These are phyloP conservation scores for Acarospora socialis DNA, from an alignment of 2,329 filamentous ascomycete species.

Conservation along the genomic window DNA sequence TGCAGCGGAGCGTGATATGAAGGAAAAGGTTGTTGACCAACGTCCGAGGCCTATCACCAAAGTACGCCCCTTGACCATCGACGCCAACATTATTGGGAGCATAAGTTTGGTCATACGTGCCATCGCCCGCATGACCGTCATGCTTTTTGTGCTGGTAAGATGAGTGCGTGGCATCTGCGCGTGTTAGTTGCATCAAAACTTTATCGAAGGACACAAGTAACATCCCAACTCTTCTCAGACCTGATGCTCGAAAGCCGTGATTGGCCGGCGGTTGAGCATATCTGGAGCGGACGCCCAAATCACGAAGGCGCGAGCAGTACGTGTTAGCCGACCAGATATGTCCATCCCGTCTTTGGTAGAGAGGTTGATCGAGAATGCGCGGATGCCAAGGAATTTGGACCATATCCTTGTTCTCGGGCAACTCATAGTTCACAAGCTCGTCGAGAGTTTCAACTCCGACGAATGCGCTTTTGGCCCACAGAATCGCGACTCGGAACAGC, in stretches of 20 bases:
- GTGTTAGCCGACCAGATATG: background rate
- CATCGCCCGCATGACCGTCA: background rate
- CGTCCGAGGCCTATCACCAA: constrained; percentile 1
- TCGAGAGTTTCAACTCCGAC: too few species aligned
- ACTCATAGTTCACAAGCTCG: constrained; percentile 1
- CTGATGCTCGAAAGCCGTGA: background rate
- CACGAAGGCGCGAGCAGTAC: background rate
- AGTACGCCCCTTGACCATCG: background rate
- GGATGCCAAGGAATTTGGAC: background rate
- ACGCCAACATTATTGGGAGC: background rate
- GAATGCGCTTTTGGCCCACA: too few species aligned
- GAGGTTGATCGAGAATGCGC: background rate
- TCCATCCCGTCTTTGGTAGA: constrained; percentile 1
- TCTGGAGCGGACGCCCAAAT: background rate
- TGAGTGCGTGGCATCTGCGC: too few species aligned
- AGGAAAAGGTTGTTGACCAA: constrained; percentile 1
- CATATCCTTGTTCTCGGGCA: constrained; percentile 1
- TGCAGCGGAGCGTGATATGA: constrained; percentile 1
- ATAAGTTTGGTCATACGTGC: background rate
- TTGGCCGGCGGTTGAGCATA: constrained; percentile 1
- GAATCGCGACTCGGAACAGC: constrained; percentile 2
- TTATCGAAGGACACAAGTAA: too few species aligned
- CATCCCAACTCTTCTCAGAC: too few species aligned
- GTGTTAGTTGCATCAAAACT: too few species aligned
- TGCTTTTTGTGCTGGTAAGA: constrained; percentile 2